Base-by-base conservation (phyloP, 352 stramenopile species). In the Pythium grandisporangium region DNA sequence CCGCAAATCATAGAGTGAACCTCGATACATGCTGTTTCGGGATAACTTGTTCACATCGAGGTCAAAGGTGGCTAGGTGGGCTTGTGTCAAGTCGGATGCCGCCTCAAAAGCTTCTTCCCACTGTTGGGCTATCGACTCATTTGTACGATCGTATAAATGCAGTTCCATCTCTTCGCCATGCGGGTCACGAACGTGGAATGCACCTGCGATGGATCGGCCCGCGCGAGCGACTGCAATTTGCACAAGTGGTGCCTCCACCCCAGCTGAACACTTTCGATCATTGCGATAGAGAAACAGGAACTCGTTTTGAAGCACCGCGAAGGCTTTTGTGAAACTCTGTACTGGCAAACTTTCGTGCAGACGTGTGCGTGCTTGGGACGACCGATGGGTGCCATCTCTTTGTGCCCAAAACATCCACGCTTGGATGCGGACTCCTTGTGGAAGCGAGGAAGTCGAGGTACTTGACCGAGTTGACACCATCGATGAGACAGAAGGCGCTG, bases 1-100 rank as follows among this genome's bases (percentile, higher is more conserved):
- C 4, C 69, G 55, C 23, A 82, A 63, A 42, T 83, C 74, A 38
- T 61, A 42, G 13, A 61, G 46, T 12, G 52, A 61, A 29, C 56
- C 56, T 17, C 70, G 70, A 46, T 84, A 89, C 40, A 84, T 64
- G 33, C 72, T 89, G 27, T 45, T 42, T 32, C 75, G 70, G 7
- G 75, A 58, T 29, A 89, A 57, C 11, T 83, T 48, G 27, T 84
- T 55, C 4, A 80, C 72, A 29, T 78, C 76, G 41, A 85, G 42
- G 17, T 77, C 65, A 25, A 86, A 81, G 8, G 51, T 63, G n/a
- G 52, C 47, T 26, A 89, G 83, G 45, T 89, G 68, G 12, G 66
- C 51, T 23, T 70, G 55, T 3, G 75, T 89, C 17, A 83, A 56
- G 27, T 77, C 69, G 0, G 56, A 49, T 5, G 75, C 75, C 19